Evolutionary conservation across 257 asterid species (phyloP).

Genomic region (Osmanthus fragrans): DNA sequence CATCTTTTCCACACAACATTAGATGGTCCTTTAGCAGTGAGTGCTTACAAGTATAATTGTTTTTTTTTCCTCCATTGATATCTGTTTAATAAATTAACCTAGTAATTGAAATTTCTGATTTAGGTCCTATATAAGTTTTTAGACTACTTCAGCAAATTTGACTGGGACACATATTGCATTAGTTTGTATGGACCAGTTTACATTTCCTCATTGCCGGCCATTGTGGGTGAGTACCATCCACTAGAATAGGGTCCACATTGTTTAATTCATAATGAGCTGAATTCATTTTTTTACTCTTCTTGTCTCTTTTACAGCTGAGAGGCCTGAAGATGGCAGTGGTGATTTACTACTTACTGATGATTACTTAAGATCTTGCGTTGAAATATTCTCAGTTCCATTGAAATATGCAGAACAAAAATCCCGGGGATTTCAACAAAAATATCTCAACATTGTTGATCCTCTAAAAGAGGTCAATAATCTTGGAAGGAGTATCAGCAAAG

Average conservation of each 20-base stretch:
- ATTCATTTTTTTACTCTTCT: slow-evolving; percentile 22
- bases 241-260: not conserved
- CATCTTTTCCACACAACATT: slow-evolving; percentile 69
- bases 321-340: slow-evolving; percentile 53
- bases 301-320: slow-evolving; percentile 52
- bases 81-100: slow-evolving; percentile 23
- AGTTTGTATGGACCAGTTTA: slow-evolving; percentile 74
- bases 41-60: slow-evolving; percentile 28
- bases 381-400: slow-evolving; percentile 63
- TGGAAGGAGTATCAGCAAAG: slow-evolving; percentile 85
- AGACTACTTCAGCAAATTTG: slow-evolving; percentile 85
- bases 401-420: slow-evolving; percentile 41
- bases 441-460: slow-evolving; percentile 84
- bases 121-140: slow-evolving; percentile 84
- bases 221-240: slow-evolving; percentile 57
- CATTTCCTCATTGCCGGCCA: slow-evolving; percentile 62
- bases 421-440: slow-evolving; percentile 58
- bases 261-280: not conserved
- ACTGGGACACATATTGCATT: slow-evolving; percentile 76
- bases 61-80: slow-evolving; percentile 6
- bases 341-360: slow-evolving; percentile 64
- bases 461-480: slow-evolving; percentile 75
- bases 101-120: slow-evolving; percentile 21
- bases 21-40: slow-evolving; percentile 84
- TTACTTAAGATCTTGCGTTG: slow-evolving; percentile 53